Percentiles rank a stretch among this genome's conserved stretches.
phyloP scores from a whole-genome alignment of 2,329 filamentous ascomycete genomes.

The Ophiostoma perfectum region DNA sequence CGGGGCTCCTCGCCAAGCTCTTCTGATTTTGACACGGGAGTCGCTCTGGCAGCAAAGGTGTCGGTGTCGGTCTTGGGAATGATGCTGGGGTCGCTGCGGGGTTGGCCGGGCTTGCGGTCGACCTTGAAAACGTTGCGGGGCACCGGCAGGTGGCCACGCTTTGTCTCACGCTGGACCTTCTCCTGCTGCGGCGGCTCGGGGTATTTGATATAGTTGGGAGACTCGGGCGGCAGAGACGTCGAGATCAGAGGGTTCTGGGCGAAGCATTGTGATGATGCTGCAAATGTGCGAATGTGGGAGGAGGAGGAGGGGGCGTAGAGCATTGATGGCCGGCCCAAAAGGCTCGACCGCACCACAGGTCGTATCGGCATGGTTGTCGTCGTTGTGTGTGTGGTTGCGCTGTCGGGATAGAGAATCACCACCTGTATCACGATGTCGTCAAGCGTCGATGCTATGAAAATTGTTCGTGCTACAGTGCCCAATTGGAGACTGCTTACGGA shows the following conservation, averaged over 20 bases:
- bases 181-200: constrained; percentile 70
- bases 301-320: constrained; percentile 8
- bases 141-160: constrained; percentile 77
- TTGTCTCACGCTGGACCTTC: constrained; percentile 39
- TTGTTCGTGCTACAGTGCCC: constrained; percentile 17
- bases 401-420: neutral
- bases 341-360: constrained; percentile 18
- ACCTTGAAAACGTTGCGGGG: constrained; percentile 72
- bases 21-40: constrained; percentile 47
- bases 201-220: constrained; percentile 78
- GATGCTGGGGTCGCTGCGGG: neutral
- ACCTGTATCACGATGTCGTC: constrained; percentile 6
- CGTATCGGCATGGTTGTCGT: constrained; percentile 23
- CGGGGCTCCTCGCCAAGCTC: constrained; percentile 34
- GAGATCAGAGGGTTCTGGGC: constrained; percentile 25
- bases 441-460: constrained; percentile 19
- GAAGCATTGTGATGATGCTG: constrained; percentile 15
- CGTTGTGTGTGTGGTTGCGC: neutral
- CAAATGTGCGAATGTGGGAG: constrained; percentile 2
- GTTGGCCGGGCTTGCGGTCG: constrained; percentile 23
- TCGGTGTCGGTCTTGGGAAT: constrained; percentile 53
- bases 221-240: constrained; percentile 64
- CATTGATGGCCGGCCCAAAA: constrained; percentile 18
- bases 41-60: constrained; percentile 56
- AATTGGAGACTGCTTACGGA: neutral